These are phyloP conservation scores for Lepiota subincarnata DNA, from an alignment of 768 basidiomycete genomes.

Conservation along the genomic window DNA sequence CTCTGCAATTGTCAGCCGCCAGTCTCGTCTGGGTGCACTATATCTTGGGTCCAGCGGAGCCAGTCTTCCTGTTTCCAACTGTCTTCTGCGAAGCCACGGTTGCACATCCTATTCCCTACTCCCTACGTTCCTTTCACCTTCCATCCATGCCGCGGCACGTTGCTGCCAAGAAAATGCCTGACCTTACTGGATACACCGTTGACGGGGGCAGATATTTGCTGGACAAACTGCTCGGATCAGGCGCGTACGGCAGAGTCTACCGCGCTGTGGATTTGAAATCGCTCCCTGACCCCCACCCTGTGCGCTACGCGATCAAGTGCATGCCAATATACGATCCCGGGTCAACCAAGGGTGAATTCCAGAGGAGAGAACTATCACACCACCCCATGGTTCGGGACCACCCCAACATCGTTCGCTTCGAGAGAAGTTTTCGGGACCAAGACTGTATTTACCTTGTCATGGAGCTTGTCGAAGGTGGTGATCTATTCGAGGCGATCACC, in stretches of 20 bases:
- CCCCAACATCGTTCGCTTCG: constrained; percentile 65
- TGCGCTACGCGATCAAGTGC: constrained; percentile 73
- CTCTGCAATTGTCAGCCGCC: constrained; percentile 2
- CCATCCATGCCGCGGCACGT: constrained; percentile 37
- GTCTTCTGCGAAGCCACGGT: constrained; percentile 8
- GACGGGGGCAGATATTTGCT: constrained; percentile 60
- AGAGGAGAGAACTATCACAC: constrained; percentile 64
- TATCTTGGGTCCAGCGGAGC: background rate
- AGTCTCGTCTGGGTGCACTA: background rate
- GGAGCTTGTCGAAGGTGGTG: constrained; percentile 55
- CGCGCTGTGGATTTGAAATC: constrained; percentile 53
- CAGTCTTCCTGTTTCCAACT: background rate
- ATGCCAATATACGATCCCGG: constrained; percentile 55
- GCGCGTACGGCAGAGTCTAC: constrained; percentile 78
- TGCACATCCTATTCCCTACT: constrained; percentile 5
- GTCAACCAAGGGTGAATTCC: constrained; percentile 51
- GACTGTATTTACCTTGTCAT: constrained; percentile 64
- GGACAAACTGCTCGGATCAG: constrained; percentile 60
- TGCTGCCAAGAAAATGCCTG: constrained; percentile 41
- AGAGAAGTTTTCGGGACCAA: constrained; percentile 57
- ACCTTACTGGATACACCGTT: constrained; percentile 48
- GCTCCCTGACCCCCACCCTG: constrained; percentile 27
- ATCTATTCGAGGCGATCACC: constrained; percentile 72
- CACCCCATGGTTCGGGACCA: constrained; percentile 51
- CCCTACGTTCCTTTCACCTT: constrained; percentile 9